These are phyloP conservation scores for Fagopyrum esculentum DNA, from an alignment of 148 eudicot genomes.

Conservation along the genomic window DNA sequence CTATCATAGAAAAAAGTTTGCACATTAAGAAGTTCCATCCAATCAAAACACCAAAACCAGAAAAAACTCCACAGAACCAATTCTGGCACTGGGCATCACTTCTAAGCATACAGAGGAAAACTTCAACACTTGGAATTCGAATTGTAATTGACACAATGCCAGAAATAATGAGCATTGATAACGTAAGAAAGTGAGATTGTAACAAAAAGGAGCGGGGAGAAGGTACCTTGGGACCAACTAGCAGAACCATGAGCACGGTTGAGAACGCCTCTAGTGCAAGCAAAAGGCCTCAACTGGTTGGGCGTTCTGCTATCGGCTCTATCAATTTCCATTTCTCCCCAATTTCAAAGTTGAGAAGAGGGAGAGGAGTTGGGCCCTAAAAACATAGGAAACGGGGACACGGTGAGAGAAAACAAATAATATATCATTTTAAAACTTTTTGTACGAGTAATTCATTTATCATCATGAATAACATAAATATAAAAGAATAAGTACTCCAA, in stretches of 20 bases:
- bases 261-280: conserved; percentile 49
- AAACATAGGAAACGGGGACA: no score
- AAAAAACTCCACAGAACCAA: not conserved
- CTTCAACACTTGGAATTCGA: not conserved
- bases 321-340: conserved; percentile 42
- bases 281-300: conserved; percentile 66
- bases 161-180: not conserved
- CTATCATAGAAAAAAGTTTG: conserved; percentile 21
- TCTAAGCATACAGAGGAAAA: not conserved
- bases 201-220: not conserved
- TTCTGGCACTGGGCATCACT: no score
- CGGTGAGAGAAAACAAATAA: no score
- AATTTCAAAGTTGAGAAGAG: not conserved
- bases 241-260: conserved; percentile 93
- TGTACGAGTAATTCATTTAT: no score
- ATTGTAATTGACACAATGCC: not conserved
- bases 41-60: not conserved
- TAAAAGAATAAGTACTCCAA: no score
- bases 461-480: no score
- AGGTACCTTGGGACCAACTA: conserved; percentile 74
- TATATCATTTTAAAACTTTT: no score
- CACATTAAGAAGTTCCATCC: not conserved
- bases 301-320: conserved; percentile 64
- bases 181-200: not conserved
- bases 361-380: not conserved